These are phyloP conservation scores for Kandelia obovata DNA, from an alignment of 345 rosid genomes.

Conservation along the genomic window DNA sequence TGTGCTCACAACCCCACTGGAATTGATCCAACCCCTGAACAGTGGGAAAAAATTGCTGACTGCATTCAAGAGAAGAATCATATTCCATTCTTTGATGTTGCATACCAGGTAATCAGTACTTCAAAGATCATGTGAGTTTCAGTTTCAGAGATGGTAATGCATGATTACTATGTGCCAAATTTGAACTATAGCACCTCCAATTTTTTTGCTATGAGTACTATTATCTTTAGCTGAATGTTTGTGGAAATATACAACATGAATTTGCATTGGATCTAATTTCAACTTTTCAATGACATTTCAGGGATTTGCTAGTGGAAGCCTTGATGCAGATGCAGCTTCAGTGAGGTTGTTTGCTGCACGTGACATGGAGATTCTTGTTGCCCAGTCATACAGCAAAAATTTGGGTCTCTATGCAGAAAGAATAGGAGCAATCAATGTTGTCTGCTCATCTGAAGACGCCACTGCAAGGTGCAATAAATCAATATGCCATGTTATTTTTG, in stretches of 20 bases:
- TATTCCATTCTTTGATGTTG: constrained; percentile 92
- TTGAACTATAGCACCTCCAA: no score
- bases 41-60: constrained; percentile 88
- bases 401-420: constrained; percentile 92
- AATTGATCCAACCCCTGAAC: constrained; percentile 91
- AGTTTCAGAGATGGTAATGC: not conserved
- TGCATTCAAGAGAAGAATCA: constrained; percentile 91
- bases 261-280: not conserved
- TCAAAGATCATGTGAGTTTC: constrained; percentile 2
- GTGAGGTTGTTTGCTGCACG: constrained; percentile 83
- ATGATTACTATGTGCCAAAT: not conserved
- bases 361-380: constrained; percentile 82
- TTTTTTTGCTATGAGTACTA: no score
- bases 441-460: constrained; percentile 82
- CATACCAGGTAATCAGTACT: constrained; percentile 70
- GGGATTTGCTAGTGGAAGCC: constrained; percentile 99
- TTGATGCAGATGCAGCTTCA: constrained; percentile 83
- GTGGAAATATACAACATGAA: not conserved
- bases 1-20: constrained; percentile 99
- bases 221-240: not conserved
- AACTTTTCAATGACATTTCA: constrained; percentile 22
- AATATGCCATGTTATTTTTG: not conserved
- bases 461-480: constrained; percentile 57
- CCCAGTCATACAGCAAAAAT: constrained; percentile 96
- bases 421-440: constrained; percentile 83